A percentile compares a stretch with the other conserved stretches of the same genome.
Conservation (phyloP, 345 rosid genomes). For the Dimocarpus longan region DNA sequence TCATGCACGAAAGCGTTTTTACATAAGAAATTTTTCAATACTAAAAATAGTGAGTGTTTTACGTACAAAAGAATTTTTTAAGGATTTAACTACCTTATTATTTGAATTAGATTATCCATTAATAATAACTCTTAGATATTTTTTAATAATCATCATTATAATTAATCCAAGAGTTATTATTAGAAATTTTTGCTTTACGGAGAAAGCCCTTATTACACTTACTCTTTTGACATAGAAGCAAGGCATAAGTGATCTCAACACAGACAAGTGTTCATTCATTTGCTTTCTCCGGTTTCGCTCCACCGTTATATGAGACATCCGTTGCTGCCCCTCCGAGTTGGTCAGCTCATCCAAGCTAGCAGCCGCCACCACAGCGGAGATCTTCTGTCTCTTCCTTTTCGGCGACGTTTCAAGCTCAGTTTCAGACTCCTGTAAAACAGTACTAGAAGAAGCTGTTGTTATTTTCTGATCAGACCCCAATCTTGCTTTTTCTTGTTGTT, state of each 20-base stretch:
- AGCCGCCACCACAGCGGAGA: not conserved
- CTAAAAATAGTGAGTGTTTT: too few relatives aligned
- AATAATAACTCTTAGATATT: too few relatives aligned
- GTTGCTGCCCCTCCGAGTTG: slow-evolving; percentile 62
- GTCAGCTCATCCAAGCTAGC: slow-evolving; percentile 28
- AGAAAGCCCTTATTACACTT: slow-evolving; percentile 16
- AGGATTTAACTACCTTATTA: too few relatives aligned
- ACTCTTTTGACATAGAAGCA: slow-evolving; percentile 98
- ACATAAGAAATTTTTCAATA: too few relatives aligned
- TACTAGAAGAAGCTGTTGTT: slow-evolving; percentile 28
- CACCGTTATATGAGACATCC: slow-evolving; percentile 85
- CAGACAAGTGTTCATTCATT: slow-evolving; percentile 89
- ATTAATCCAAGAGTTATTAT: too few relatives aligned
- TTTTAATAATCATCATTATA: too few relatives aligned
- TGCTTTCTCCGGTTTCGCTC: slow-evolving; percentile 98
- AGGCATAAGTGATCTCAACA: slow-evolving; percentile 92
- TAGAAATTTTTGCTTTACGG: too few relatives aligned
- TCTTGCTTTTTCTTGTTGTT: slow-evolving; percentile 7
- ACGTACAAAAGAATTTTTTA: too few relatives aligned
- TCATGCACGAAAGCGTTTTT: too few relatives aligned
- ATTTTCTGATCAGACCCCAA: slow-evolving; percentile 36
- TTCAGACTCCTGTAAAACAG: slow-evolving; percentile 40
- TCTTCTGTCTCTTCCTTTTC: slow-evolving; percentile 50
- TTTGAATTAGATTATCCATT: too few relatives aligned
- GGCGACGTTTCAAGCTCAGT: slow-evolving; percentile 44